These are phyloP conservation scores for Fusarium pseudonygamai DNA, from an alignment of 2,329 filamentous ascomycete species.

Conservation along the genomic window DNA sequence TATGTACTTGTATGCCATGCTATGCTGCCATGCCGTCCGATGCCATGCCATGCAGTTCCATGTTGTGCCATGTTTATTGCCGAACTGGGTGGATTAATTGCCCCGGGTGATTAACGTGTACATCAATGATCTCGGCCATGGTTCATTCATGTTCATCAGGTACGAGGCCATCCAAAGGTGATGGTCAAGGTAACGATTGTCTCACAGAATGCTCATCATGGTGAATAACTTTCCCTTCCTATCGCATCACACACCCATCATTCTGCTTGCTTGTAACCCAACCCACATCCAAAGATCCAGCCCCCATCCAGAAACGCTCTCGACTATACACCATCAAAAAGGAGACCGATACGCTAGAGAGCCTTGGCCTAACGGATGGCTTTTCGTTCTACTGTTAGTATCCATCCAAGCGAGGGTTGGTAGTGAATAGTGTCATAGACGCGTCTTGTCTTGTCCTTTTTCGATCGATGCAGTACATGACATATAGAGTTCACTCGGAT, in stretches of 20 bases:
- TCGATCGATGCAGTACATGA: neutral
- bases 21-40: neutral
- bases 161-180: constrained; percentile 12
- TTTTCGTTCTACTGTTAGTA: neutral
- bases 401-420: constrained; percentile 15
- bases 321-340: constrained; percentile 16
- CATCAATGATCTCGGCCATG: constrained; percentile 1
- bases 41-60: neutral
- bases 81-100: constrained; percentile 19
- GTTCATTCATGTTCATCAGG: constrained; percentile 25
- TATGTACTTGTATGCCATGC: constrained; percentile 6
- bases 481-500: neutral
- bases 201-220: neutral
- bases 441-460: neutral
- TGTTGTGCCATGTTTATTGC: constrained; percentile 7
- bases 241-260: constrained; percentile 37
- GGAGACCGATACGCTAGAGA: constrained; percentile 7
- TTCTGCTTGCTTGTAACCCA: constrained; percentile 23
- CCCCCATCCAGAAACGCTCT: constrained; percentile 8
- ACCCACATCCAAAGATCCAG: neutral
- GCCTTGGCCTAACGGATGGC: constrained; percentile 26
- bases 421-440: neutral
- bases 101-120: constrained; percentile 17
- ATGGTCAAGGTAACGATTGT: constrained; percentile 14
- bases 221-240: neutral